Evolutionary conservation across 2,329 filamentous ascomycete species (phyloP), one percentile per base, ranked within the genome.

Genomic region (Drechslerella dactyloides): DNA sequence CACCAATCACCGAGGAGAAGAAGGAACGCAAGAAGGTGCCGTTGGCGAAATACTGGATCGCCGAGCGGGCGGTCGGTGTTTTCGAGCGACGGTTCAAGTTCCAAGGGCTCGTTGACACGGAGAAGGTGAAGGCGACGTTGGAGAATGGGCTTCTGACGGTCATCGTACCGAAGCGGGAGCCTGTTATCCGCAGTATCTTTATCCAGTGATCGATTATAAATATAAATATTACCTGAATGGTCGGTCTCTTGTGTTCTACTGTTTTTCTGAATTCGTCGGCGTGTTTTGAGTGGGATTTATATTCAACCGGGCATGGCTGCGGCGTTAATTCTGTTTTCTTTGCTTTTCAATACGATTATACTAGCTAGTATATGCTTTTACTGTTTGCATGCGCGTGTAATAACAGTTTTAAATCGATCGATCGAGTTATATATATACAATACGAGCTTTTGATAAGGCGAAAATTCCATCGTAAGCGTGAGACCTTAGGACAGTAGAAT

Each of bases 51-150:
- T 93, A 87, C 83, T 93, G 90, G 90, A 81, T 87, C 73, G 82
- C 83, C 37, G 87, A 90, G 81, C 86, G 87, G 75, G 84, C 83
- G 70, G 81, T 88, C 66, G 88, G 88, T 78, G 84, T 87, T 75
- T 91, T 90, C 81, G 83, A 85, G 54, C 85, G 89, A 74, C 85
- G 83, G 69, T 90, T 90, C 81, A 85, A 82, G 78, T 90, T 91
- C 82, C 86, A 88, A 0, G 80, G 80, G 58, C 84, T 84, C 27
- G 83, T 91, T 72, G 86, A 89, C 77, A 84, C 85, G 76, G 85
- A 87, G 15, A 80, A 77, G 1, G 88, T 91, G 62, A 82, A 79
- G 50, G 89, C 89, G 55, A 82, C 78, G 60, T 84, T 90, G 75
- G 84, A 85, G 79, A 84, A 90, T 72, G 89, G 89, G 27, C 82